Evolutionary conservation across 2,329 filamentous ascomycete species (phyloP).

Genomic region (Aquanectria penicillioides): DNA sequence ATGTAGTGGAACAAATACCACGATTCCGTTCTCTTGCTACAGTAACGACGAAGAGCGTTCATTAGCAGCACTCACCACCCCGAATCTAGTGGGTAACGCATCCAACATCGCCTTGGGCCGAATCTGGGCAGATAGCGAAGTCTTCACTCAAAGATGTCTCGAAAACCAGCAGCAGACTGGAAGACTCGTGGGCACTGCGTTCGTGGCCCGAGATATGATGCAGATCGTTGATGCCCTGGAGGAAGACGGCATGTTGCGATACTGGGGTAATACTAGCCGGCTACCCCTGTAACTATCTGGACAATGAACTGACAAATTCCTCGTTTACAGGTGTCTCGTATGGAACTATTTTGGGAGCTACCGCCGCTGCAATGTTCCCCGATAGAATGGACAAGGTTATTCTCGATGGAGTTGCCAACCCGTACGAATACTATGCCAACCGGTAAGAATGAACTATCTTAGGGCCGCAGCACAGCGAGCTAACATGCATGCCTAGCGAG

Average conservation of each 20-base stretch:
- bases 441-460: conserved; percentile 23
- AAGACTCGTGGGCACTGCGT: conserved; percentile 53
- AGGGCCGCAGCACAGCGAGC: too few relatives aligned
- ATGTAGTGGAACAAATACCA: conserved; percentile 40
- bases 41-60: background rate
- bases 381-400: conserved; percentile 45
- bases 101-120: conserved; percentile 33
- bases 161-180: conserved; percentile 43
- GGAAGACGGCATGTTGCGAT: conserved; percentile 51
- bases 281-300: too few relatives aligned
- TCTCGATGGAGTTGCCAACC: conserved; percentile 45
- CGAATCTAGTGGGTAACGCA: conserved; percentile 21
- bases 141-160: conserved; percentile 35
- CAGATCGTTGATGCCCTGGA: conserved; percentile 54
- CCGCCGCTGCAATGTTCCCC: conserved; percentile 53
- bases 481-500: conserved; percentile 28
- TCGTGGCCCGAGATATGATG: conserved; percentile 56
- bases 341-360: conserved; percentile 50
- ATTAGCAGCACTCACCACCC: background rate
- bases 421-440: conserved; percentile 43
- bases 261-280: conserved; percentile 49
- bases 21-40: conserved; percentile 41
- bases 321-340: conserved; percentile 46
- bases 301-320: background rate
- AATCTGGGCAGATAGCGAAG: conserved; percentile 35